These are phyloP conservation scores for Trichoderma sp. DNA, from an alignment of 2,329 filamentous ascomycete species.

Conservation along the genomic window DNA sequence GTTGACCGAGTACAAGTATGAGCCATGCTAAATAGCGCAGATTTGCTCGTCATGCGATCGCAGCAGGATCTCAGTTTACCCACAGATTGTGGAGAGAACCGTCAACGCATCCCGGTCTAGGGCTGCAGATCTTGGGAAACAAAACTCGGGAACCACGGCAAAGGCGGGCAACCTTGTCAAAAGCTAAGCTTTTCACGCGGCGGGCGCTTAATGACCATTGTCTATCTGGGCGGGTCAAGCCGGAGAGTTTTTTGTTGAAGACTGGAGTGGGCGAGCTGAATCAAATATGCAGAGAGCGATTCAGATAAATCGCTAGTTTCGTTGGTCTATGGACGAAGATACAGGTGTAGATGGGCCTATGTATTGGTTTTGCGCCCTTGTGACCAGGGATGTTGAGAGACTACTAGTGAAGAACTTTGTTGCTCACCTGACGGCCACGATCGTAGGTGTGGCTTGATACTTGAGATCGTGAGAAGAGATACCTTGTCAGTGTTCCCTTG, in stretches of 20 bases:
- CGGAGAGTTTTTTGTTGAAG: not conserved
- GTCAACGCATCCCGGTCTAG: not conserved
- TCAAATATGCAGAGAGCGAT: not conserved
- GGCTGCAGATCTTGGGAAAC: not conserved
- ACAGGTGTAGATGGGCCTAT: not conserved
- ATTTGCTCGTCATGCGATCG: not conserved
- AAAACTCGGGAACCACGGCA: not conserved
- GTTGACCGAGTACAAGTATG: not conserved
- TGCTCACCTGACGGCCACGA: not conserved
- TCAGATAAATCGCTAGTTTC: not conserved
- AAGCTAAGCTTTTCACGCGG: not conserved
- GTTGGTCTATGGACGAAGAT: not conserved
- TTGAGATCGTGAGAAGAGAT: not conserved
- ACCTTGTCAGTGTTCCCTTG: not conserved
- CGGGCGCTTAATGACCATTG: not conserved
- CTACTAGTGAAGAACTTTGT: not conserved
- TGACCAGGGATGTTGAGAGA: not conserved
- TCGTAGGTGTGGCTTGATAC: not conserved
- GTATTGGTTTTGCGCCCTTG: not conserved
- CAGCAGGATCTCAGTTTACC: not conserved
- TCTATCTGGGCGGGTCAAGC: not conserved
- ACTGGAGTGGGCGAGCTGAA: not conserved
- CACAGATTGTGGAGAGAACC: not conserved
- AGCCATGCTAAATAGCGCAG: not conserved
- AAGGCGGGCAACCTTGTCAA: not conserved